Percentiles rank a stretch among this genome's conserved stretches.
Evolutionary conservation across 495 filamentous ascomycete species (phyloP).

Genomic region (Penicillium maclennaniae): DNA sequence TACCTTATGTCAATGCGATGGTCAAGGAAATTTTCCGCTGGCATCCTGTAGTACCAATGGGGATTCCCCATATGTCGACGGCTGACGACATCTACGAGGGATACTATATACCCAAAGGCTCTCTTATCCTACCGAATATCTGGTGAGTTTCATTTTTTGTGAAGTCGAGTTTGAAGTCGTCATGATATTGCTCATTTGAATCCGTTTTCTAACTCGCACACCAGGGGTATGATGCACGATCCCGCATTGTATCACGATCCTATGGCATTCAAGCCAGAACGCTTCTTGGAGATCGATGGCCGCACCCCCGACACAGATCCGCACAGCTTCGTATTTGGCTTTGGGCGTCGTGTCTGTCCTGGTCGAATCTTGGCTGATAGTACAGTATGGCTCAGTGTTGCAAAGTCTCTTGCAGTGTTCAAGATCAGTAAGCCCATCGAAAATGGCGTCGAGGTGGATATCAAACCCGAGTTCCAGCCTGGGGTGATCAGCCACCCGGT

Average conservation of each 20-base stretch:
- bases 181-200: neutral
- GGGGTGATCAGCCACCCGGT: slow-evolving; percentile 40
- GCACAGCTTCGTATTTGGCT: slow-evolving; percentile 32
- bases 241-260: slow-evolving; percentile 16
- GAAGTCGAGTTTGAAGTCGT: slow-evolving; percentile 39
- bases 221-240: slow-evolving; percentile 33
- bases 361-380: slow-evolving; percentile 35
- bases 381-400: slow-evolving; percentile 30
- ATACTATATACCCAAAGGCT: slow-evolving; percentile 45
- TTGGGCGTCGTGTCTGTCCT: slow-evolving; percentile 38
- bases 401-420: slow-evolving; percentile 37
- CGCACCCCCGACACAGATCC: slow-evolving; percentile 33
- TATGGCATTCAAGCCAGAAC: slow-evolving; percentile 32
- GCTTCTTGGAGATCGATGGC: slow-evolving; percentile 21
- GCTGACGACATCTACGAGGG: slow-evolving; percentile 46
- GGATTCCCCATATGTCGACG: slow-evolving; percentile 51
- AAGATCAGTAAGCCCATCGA: slow-evolving; percentile 32
- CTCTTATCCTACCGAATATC: slow-evolving; percentile 42
- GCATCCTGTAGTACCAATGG: slow-evolving; percentile 41
- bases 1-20: slow-evolving; percentile 44
- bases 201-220: neutral
- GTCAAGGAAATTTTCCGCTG: slow-evolving; percentile 46
- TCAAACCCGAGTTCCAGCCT: slow-evolving; percentile 24
- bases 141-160: slow-evolving; percentile 52
- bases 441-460: slow-evolving; percentile 29